Evolutionary conservation across 805 yeast genomes (phyloP).

Genomic region (Candida golubevii): DNA sequence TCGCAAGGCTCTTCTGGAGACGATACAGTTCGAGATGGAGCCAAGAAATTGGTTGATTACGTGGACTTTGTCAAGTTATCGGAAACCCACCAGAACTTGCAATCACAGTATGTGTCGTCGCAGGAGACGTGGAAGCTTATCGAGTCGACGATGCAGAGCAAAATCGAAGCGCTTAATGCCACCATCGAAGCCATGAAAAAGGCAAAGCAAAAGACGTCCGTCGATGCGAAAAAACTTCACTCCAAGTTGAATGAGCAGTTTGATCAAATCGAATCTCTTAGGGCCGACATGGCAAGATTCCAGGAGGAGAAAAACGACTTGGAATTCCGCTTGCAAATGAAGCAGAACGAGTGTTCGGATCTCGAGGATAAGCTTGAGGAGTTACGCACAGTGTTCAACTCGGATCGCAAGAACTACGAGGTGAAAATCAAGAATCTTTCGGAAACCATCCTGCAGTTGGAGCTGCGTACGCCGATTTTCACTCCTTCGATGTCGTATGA

Average conservation of each 20-base stretch:
- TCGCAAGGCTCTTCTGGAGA: background rate
- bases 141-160: conserved; percentile 59
- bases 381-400: conserved; percentile 27
- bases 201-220: conserved; percentile 23
- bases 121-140: conserved; percentile 80
- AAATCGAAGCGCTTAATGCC: conserved; percentile 35
- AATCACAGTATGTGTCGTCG: conserved; percentile 68
- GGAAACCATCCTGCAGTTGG: conserved; percentile 14
- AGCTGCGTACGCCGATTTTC: conserved; percentile 5
- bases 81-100: conserved; percentile 52
- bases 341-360: conserved; percentile 21
- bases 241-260: conserved; percentile 12
- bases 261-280: conserved; percentile 24
- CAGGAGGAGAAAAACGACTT: conserved; percentile 24
- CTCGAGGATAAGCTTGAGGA: conserved; percentile 29
- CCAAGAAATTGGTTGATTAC: conserved; percentile 25
- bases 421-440: conserved; percentile 23
- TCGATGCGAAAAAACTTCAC: conserved; percentile 32
- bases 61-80: conserved; percentile 41
- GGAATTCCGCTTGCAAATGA: conserved; percentile 18
- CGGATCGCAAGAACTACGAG: conserved; percentile 27
- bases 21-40: background rate
- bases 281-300: conserved; percentile 1
- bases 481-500: conserved; percentile 9
- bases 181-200: conserved; percentile 26